These are phyloP conservation scores for Solanum arcanum DNA, from an alignment of 257 asterid species.

Conservation along the genomic window DNA sequence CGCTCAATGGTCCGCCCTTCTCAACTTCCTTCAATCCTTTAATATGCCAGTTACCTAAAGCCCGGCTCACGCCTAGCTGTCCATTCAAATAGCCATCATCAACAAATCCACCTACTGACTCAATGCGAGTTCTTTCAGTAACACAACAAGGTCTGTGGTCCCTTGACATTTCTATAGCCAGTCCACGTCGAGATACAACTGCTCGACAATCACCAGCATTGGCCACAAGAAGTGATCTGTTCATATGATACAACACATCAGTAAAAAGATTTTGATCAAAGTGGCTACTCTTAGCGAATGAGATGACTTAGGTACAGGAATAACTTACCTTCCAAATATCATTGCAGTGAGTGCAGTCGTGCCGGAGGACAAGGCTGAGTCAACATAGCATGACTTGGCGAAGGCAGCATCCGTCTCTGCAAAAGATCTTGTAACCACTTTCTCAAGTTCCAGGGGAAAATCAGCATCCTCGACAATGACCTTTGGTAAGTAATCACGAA, in stretches of 20 bases:
- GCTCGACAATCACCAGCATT: conserved; percentile 96
- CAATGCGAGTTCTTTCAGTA: conserved; percentile 56
- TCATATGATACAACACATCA: not conserved
- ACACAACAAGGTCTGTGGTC: conserved; percentile 68
- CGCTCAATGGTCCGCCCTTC: conserved; percentile 65
- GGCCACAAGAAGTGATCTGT: conserved; percentile 84
- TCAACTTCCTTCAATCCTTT: conserved; percentile 68
- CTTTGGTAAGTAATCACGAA: conserved; percentile 76
- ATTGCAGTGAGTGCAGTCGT: conserved; percentile 90
- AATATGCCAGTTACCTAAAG: conserved; percentile 88
- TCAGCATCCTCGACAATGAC: conserved; percentile 73
- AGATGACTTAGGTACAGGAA: not conserved
- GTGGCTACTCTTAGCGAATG: not conserved
- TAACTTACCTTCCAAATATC: conserved; percentile 68
- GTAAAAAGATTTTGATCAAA: not conserved
- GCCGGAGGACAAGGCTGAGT: conserved; percentile 70
- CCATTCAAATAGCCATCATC: conserved; percentile 77
- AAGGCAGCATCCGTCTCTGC: conserved; percentile 64
- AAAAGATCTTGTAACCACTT: conserved; percentile 69
- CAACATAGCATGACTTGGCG: conserved; percentile 58
- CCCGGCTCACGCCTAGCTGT: conserved; percentile 67
- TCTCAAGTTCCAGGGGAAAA: conserved; percentile 79
- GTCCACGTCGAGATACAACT: conserved; percentile 64
- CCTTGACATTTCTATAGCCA: conserved; percentile 76
- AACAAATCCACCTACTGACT: conserved; percentile 67